phyloP scores from a whole-genome alignment of 2,329 filamentous ascomycete genomes.

The Ophiognomonia clavigignenti-juglandacearum region DNA sequence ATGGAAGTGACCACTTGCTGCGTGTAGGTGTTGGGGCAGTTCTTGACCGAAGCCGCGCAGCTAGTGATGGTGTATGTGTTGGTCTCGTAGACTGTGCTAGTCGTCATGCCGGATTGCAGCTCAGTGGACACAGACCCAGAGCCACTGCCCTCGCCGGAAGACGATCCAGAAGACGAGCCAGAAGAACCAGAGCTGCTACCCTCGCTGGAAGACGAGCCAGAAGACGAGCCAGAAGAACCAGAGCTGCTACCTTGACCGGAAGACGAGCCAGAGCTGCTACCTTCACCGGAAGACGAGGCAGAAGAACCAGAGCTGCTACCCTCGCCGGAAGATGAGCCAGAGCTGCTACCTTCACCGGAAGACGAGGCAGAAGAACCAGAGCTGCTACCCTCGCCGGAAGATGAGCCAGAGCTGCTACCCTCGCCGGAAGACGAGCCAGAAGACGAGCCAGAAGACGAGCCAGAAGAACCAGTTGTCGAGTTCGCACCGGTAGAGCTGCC shows the following conservation, averaged over 20 bases:
- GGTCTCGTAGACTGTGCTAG: slow-evolving; percentile 21
- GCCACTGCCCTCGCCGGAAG: not conserved
- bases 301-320: not conserved
- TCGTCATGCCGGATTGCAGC: slow-evolving; percentile 16
- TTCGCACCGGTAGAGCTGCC: not conserved
- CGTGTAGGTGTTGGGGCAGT: slow-evolving; percentile 25
- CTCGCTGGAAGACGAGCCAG: not conserved
- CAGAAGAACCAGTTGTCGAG: too few species aligned
- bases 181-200: not conserved
- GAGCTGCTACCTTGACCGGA: not conserved
- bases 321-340: not conserved
- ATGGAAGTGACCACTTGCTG: slow-evolving; percentile 23
- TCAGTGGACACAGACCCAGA: not conserved
- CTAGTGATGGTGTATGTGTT: slow-evolving; percentile 26
- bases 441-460: not conserved
- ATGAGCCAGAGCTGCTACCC: slow-evolving; percentile 3
- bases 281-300: not conserved
- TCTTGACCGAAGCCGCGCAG: slow-evolving; percentile 24
- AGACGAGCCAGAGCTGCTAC: slow-evolving; percentile 1
- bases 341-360: too few species aligned
- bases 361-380: slow-evolving; percentile 1
- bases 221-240: not conserved
- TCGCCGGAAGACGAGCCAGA: not conserved
- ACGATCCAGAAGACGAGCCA: not conserved
- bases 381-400: too few species aligned